A percentile compares a stretch with the other conserved stretches of the same genome.
Conservation (phyloP, 176 grass and related monocot species). For the Stipa capillata region DNA sequence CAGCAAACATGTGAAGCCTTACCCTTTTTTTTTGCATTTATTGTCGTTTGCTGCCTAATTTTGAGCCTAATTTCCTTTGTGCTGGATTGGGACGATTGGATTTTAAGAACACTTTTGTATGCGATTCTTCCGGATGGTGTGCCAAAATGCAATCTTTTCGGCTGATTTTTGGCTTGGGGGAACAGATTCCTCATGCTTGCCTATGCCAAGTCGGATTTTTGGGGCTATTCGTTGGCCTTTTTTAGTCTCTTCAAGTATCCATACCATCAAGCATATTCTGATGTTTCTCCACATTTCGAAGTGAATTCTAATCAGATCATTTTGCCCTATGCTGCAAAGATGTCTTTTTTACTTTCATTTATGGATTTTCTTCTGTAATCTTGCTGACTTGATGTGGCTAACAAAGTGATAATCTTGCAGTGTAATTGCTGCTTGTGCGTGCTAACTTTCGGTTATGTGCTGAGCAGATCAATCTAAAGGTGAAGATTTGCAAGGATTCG, state of each 20-base stretch:
- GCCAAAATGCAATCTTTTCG: neutral
- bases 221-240: neutral
- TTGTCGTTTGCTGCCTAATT: neutral
- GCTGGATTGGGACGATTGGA: neutral
- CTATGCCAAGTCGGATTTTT: neutral
- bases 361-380: neutral
- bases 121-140: neutral
- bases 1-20: conserved; percentile 1
- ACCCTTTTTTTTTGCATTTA: neutral
- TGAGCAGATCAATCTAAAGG: conserved; percentile 75
- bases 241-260: neutral
- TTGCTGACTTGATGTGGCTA: neutral
- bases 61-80: neutral
- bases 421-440: neutral
- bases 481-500: conserved; percentile 88
- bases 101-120: neutral
- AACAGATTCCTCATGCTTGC: neutral
- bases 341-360: neutral
- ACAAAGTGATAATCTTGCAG: neutral
- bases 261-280: neutral
- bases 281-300: neutral
- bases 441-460: neutral
- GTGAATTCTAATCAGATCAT: neutral
- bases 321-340: neutral
- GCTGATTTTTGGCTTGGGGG: neutral